Evolutionary conservation across 768 basidiomycete genomes (phyloP), one percentile per base, ranked within the genome.

Genomic region (Leccinum broughii): DNA sequence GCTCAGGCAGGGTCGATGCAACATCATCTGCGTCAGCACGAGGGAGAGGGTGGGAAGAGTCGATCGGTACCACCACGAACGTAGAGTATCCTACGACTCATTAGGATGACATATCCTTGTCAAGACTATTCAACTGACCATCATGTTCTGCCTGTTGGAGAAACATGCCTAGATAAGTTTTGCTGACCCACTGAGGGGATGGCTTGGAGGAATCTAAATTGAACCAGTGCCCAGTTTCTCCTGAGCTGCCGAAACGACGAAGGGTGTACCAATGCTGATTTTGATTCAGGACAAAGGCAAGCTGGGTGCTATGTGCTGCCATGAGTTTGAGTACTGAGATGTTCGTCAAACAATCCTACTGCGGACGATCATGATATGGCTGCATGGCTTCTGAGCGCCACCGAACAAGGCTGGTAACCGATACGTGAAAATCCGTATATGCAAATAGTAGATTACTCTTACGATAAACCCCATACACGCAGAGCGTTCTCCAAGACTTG

Each of bases 221-320:
- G 76, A 92, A 94, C 93, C 93, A 95, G 71, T 92, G 86, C 13
- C 84, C 87, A 55, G 79, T 76, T 51, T 70, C 64, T 17, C 73
- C 75, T 15, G 82, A 78, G 56, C 67, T 70, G n/a, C 92, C 92
- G 68, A 95, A 95, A 22, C 90, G 85, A 49, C 92, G 86, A 34
- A 93, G 78, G 9, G 93, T 89, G 69, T 91, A 92, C 95, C 95
- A 97, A 67, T 96, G 95, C 56, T 91, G 87, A 51, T 88, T 79
- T 50, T 89, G 82, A 70, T 97, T 93, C 35, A 97, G 82, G 58
- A 97, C 88, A 70, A 95, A 97, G 3, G 86, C 95, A 35, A 90
- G 82, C 71, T 96, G 92, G 8, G 82, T 79, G 67, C 94, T 95
- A 60, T 22, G 46, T 13, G 56, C 28, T 46, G 51, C 48, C 39